Base-by-base conservation (phyloP, 2,329 filamentous ascomycete genomes). In the Ceratocystis lukuohia region DNA sequence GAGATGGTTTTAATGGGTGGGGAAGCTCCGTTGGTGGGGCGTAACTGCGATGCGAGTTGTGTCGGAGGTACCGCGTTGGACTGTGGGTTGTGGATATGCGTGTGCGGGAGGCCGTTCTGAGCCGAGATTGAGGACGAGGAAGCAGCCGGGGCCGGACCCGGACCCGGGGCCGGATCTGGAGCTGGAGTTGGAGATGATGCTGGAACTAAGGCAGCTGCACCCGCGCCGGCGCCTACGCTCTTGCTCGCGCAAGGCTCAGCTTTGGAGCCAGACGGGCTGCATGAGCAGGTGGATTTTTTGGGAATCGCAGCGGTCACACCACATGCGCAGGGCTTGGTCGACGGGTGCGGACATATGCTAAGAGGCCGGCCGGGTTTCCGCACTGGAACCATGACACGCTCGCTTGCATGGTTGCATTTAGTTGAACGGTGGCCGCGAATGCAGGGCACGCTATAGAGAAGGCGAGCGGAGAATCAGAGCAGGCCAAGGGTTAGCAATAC, bases 381-480 rank as follows among this genome's bases (percentile, higher is more conserved):
- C 17, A 90, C 87, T 25, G 85, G 84, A 2, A 88, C 78, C 79
- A 89, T 84, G 44, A 88, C 76, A 67, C 87, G 83, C 71, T 88
- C 86, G 69, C 80, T 80, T 68, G 79, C 80, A 73, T 90, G 87
- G 61, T 82, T 85, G 74, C 87, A 90, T 78, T 88, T 88, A 64
- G 87, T 88, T 37, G 87, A 89, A 71, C 87, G 84, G 74, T 90
- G 87, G 66, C 87, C 87, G 72, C 87, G 84, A 71, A 89, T 89
- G 74, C 87, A 89, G 72, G 87, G 86, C 79, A 84, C 84, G 75
- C 87, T 89, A 71, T 61, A 61, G 37, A n/a, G 41, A 33, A 15
- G 22, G 37, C 12, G 41, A 20, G 15, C 22, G 5, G 44, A 63
- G 8, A 37, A 12, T 10, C 41, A 45, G 28, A 41, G 33, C 44